These are phyloP conservation scores for Suillus cothurnatus DNA, from an alignment of 768 basidiomycete genomes.

Conservation along the genomic window DNA sequence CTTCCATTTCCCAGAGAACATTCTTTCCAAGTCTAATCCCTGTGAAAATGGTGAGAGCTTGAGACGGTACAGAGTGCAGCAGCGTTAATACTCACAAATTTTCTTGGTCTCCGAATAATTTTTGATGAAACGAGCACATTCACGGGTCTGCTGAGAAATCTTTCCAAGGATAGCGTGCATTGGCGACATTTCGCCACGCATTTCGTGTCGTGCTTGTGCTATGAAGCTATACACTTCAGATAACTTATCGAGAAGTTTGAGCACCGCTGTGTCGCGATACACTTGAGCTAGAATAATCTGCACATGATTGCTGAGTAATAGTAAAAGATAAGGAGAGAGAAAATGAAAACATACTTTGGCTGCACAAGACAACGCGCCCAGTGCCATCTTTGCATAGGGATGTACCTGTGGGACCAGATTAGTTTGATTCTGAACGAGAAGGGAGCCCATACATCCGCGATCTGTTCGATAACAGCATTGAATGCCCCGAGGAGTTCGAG, in stretches of 20 bases:
- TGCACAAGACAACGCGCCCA: background rate
- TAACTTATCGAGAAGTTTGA: background rate
- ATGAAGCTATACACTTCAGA: background rate
- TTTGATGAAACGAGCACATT: constrained; percentile 30
- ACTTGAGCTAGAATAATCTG: constrained; percentile 9
- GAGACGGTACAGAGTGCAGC: background rate
- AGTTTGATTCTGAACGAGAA: no score
- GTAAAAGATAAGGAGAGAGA: background rate
- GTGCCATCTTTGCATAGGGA: constrained; percentile 10
- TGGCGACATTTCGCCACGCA: background rate
- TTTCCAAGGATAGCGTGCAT: background rate
- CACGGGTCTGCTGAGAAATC: constrained; percentile 18
- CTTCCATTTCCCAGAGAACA: background rate
- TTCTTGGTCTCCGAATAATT: constrained; percentile 26
- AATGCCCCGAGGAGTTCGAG: background rate
- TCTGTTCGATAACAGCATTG: background rate
- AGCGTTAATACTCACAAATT: constrained; percentile 17
- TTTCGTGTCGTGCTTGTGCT: background rate
- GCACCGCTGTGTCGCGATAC: background rate
- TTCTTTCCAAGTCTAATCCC: constrained; percentile 4
- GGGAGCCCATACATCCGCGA: background rate
- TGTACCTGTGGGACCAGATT: background rate
- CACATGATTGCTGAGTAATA: background rate
- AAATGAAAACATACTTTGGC: background rate
- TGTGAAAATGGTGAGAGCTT: background rate